Evolutionary conservation across 345 rosid species (phyloP), one percentile per base, ranked within the genome.

Genomic region (Moringa oleifera): DNA sequence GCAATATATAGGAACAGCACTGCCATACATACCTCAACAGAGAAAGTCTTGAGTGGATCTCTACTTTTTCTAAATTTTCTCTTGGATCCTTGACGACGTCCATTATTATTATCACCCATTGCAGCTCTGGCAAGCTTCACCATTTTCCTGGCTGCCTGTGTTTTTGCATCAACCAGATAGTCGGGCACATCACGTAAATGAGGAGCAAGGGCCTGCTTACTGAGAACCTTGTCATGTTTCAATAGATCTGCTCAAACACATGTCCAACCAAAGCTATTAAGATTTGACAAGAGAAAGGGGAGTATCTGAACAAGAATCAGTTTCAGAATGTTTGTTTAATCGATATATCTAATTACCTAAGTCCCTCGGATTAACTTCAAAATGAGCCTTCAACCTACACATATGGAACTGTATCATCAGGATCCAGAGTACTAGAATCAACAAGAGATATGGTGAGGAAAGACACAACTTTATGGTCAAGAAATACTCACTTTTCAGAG

Each of bases 61-160:
- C 67, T 64, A 69, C 68, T 79, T 76, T 74, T 86, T 56, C 81
- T 72, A 21, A 57, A 85, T 58, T 70, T 85, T 73, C 71, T 85
- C 74, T 72, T 85, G 36, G 75, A 73, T 51, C 70, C 75, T 22
- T 71, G 84, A 55, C 74, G 77, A 37, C 71, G 75, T 57, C 66
- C 62, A 15, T 73, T 21, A 73, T 72, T 80, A 51, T 58, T 66
- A 23, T 64, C 72, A 0, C 96, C 95, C 95, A 93, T 83, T 61
- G 98, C 98, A 62, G 88, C 97, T 56, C 91, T 79, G 10, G 92
- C 75, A 63, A 88, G 83, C 79, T 78, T 86, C 1, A 93, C 83
- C 89, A 86, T 85, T 75, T 93, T 90, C 72, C 86, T 81, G 50
- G 97, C 97, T 70, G 90, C 89, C 69, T 83, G 81, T 22, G 97